Conservation (phyloP, 352 stramenopile genomes). For the Elongisporangium anandrum region DNA sequence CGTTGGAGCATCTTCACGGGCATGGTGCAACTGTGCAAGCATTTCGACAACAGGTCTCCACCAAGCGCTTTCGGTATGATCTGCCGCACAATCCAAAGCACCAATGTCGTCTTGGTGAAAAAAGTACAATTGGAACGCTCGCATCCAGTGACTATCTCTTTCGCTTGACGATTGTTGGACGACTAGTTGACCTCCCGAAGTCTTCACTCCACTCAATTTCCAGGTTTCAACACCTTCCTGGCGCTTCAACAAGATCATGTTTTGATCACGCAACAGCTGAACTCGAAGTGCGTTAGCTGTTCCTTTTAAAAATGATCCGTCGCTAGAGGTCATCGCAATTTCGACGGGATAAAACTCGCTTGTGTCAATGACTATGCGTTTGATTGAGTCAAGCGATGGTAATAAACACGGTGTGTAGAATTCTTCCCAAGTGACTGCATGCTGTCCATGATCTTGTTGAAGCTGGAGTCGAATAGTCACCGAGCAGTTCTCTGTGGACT, state of each 20-base stretch:
- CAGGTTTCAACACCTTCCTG: not conserved
- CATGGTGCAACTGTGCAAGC: slow-evolving; percentile 7
- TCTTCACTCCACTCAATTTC: not conserved
- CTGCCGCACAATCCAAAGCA: not conserved
- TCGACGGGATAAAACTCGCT: slow-evolving; percentile 65
- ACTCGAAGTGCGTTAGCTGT: slow-evolving; percentile 58
- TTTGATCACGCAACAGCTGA: slow-evolving; percentile 48
- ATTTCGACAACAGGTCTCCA: slow-evolving; percentile 20
- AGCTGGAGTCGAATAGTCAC: slow-evolving; percentile 48
- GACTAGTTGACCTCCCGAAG: not conserved
- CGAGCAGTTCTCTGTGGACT: slow-evolving; percentile 35
- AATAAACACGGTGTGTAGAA: slow-evolving; percentile 69
- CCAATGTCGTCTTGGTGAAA: not conserved
- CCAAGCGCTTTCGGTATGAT: slow-evolving; percentile 30
- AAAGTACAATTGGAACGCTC: slow-evolving; percentile 31
- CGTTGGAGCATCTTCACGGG: slow-evolving; percentile 25
- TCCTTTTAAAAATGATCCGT: not conserved
- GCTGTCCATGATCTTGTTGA: slow-evolving; percentile 6
- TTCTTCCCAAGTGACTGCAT: slow-evolving; percentile 15
- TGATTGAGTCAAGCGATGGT: slow-evolving; percentile 51
- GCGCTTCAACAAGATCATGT: slow-evolving; percentile 60
- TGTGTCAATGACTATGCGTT: slow-evolving; percentile 45
- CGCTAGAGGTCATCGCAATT: slow-evolving; percentile 28
- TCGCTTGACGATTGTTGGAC: not conserved
- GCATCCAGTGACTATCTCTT: not conserved